Evolutionary conservation across 352 stramenopile genomes (phyloP).

Genomic region (Thalassiosira allenii): DNA sequence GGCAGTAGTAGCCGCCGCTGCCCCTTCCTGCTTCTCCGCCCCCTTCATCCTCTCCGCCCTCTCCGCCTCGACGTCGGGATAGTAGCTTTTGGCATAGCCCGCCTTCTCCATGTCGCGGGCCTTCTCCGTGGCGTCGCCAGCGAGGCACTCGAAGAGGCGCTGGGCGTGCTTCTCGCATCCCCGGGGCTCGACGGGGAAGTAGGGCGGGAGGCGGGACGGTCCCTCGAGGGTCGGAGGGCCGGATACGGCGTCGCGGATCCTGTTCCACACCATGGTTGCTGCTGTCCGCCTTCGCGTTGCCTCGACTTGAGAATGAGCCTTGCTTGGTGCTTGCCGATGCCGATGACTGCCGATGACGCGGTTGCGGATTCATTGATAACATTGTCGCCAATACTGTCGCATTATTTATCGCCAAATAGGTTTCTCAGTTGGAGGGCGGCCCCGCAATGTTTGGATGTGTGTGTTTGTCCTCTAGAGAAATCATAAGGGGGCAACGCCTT

Average conservation of each 20-base stretch:
- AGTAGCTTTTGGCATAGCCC: conserved; percentile 78
- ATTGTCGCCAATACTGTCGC: not conserved
- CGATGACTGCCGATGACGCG: too few relatives aligned
- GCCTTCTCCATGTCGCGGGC: conserved; percentile 83
- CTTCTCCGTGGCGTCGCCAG: conserved; percentile 76
- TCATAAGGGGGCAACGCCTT: too few relatives aligned
- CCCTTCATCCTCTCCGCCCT: conserved; percentile 37
- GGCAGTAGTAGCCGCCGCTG: not conserved
- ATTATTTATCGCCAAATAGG: too few relatives aligned
- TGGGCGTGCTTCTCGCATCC: conserved; percentile 82
- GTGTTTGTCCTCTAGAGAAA: too few relatives aligned
- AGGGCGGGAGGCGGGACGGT: conserved; percentile 71
- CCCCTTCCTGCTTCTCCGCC: not conserved
- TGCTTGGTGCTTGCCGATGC: not conserved
- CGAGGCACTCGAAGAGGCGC: conserved; percentile 79
- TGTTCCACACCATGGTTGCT: conserved; percentile 69
- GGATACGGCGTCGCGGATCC: conserved; percentile 73
- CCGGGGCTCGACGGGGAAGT: conserved; percentile 83
- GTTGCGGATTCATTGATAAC: not conserved
- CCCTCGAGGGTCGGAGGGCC: conserved; percentile 69
- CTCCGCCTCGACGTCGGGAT: conserved; percentile 65
- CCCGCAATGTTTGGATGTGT: too few relatives aligned
- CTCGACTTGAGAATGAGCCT: too few relatives aligned
- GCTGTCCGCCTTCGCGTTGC: too few relatives aligned
- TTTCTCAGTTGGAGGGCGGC: too few relatives aligned